Evolutionary conservation across 2,329 filamentous ascomycete genomes (phyloP), one percentile per base, ranked within the genome.

Genomic region (Monosporascus sp.): DNA sequence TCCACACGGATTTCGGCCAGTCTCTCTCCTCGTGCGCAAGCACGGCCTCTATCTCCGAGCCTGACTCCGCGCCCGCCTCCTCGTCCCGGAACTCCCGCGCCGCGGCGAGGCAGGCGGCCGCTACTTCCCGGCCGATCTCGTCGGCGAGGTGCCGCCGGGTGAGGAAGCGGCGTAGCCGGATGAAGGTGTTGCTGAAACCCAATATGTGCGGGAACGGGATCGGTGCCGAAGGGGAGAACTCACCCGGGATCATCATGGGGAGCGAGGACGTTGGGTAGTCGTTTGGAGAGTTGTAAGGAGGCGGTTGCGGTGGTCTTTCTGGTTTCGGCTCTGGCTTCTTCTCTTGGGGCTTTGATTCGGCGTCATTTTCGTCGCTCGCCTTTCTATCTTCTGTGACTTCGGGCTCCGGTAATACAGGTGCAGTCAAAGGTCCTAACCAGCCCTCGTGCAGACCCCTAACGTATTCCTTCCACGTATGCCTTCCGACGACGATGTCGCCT

Each of bases 381-480:
- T 54, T 52, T 51, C 62, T n/a, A 59, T 56, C 43, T n/a, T 55
- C 54, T 38, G 53, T 51, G n/a, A 52, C 49, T 41, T 56, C 56
- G 6, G 53, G 55, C 31, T 63, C 63, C 53, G 68, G 67, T 51
- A 73, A 67, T 27, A 68, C 63, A 2, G 88, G 87, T 52, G 83
- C 72, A 54, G 87, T 82, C 44, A 96, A 74, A 7, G 94, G 91
- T 0, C 94, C 93, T 24, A 99, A 75, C 93, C 94, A 99, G 52
- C 94, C 94, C 72, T 99, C 94, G 68, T 99, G 94, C 60, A 97
- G 67, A 46, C 94, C 94, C 54, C 92, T 81, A 24, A 97, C 76
- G 69, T 97, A 99, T 72, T 99, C 94, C 73, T 97, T 99, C 94
- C 94, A 99, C 9, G 93, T 87, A 68, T 97, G 89, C 52, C 93